Evolutionary conservation across 176 grass and related monocot genomes (phyloP).

Genomic region (Rhynchospora tenuis): DNA sequence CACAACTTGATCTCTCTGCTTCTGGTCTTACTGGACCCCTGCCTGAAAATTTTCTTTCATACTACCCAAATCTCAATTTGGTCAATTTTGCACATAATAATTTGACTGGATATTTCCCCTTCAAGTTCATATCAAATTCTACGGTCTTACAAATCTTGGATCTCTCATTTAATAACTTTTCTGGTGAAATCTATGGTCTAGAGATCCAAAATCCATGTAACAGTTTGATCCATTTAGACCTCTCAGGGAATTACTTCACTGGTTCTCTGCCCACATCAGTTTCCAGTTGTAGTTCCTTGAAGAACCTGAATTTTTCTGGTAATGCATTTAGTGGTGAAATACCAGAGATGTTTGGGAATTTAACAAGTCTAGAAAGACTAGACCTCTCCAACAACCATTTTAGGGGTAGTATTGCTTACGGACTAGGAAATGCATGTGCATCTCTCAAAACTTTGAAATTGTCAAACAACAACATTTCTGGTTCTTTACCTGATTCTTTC

Average conservation of each 20-base stretch:
- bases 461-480: constrained; percentile 76
- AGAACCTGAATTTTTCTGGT: constrained; percentile 63
- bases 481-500: constrained; percentile 53
- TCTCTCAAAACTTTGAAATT: constrained; percentile 41
- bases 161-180: constrained; percentile 81
- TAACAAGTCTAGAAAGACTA: constrained; percentile 45
- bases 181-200: constrained; percentile 39
- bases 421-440: constrained; percentile 45
- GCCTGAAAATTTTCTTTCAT: constrained; percentile 38
- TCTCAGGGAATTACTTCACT: constrained; percentile 53
- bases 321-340: constrained; percentile 54
- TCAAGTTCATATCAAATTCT: constrained; percentile 27
- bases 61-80: constrained; percentile 45
- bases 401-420: constrained; percentile 37
- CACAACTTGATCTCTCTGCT: constrained; percentile 53
- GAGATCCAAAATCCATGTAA: constrained; percentile 32
- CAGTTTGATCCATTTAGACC: constrained; percentile 41
- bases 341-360: constrained; percentile 30
- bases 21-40: constrained; percentile 48
- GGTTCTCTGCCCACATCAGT: constrained; percentile 53
- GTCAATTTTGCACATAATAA: constrained; percentile 63
- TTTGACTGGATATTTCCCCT: constrained; percentile 50
- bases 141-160: constrained; percentile 45
- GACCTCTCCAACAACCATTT: constrained; percentile 75
- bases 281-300: constrained; percentile 42